Conservation (phyloP, 1,284 basidiomycete species). For the Leucoagaricus sp. region DNA sequence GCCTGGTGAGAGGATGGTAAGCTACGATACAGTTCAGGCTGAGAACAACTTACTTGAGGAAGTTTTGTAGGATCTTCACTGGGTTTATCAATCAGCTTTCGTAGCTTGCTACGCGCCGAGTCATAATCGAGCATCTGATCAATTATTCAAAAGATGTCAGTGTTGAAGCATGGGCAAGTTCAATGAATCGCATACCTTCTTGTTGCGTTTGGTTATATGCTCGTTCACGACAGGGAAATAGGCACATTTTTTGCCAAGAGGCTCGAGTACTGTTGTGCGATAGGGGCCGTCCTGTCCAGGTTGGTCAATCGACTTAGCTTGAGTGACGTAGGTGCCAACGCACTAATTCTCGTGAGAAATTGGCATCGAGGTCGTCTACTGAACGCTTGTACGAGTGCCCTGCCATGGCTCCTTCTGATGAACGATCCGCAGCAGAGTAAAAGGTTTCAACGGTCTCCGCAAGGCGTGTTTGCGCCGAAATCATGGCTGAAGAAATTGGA, state of each 20-base stretch:
- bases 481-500: slow-evolving; percentile 70
- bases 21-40: not conserved
- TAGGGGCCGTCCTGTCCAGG: slow-evolving; percentile 83
- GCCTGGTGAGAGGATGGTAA: slow-evolving; percentile 49
- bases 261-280: slow-evolving; percentile 93
- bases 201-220: slow-evolving; percentile 92
- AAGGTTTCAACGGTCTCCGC: slow-evolving; percentile 95
- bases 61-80: slow-evolving; percentile 92
- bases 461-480: slow-evolving; percentile 89
- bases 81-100: slow-evolving; percentile 92
- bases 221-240: slow-evolving; percentile 96
- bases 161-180: not conserved
- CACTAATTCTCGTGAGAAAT: slow-evolving; percentile 85
- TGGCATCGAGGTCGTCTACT: slow-evolving; percentile 91
- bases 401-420: slow-evolving; percentile 94
- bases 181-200: slow-evolving; percentile 68
- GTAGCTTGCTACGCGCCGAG: slow-evolving; percentile 83
- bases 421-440: slow-evolving; percentile 84
- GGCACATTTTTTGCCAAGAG: slow-evolving; percentile 92
- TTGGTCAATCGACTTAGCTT: not conserved
- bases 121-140: slow-evolving; percentile 92
- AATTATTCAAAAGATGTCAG: not conserved
- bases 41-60: slow-evolving; percentile 59
- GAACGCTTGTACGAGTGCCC: slow-evolving; percentile 96
- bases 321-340: slow-evolving; percentile 26